Evolutionary conservation across 345 rosid genomes (phyloP), one percentile per base, ranked within the genome.

Genomic region (Excoecaria cochinchinensis): DNA sequence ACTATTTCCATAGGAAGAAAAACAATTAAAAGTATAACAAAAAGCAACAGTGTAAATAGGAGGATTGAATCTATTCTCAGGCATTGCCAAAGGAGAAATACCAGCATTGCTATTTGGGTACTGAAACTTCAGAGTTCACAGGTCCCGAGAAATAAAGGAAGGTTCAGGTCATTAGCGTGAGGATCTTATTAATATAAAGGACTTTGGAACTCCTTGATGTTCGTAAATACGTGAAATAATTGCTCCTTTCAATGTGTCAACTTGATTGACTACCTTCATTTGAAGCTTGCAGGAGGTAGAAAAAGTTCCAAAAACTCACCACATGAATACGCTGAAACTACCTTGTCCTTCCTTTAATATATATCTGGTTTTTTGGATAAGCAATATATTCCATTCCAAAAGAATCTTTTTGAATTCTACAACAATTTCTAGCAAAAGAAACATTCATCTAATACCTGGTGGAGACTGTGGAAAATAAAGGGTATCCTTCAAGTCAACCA

Each of bases 381-480:
- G 36, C 46, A 46, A 44, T 5, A 17, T 11, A 62, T 42, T 16
- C 5, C 11, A 62, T 14, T n/a, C 67, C 72, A 46, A 57, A n/a
- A 73, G 12, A 36, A 8, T 36, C 31, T 16, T 1, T 69, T 11
- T 4, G 55, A n/a, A 10, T 21, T n/a, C 14, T 10, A 69, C 13
- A 72, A 7, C 6, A 31, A 55, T 61, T 39, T 21, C 39, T 36
- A 17, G 21, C 5, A 42, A n/a, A 66, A 16, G 17, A 53, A n/a
- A 51, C 3, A 39, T 42, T 46, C 44, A 55, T 39, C 12, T 22
- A 60, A 64, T 89, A 92, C 99, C 98, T 79, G 79, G 69, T 79
- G 79, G 69, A 78, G 78, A 75, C 36, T 87, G 91, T 12, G 95
- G 90, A 81, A 88, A 91, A 79, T 95, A 92, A 22, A 95, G 90